These are phyloP conservation scores for Aspergillus pseudonomiae DNA, from an alignment of 2,329 filamentous ascomycete species.

Conservation along the genomic window DNA sequence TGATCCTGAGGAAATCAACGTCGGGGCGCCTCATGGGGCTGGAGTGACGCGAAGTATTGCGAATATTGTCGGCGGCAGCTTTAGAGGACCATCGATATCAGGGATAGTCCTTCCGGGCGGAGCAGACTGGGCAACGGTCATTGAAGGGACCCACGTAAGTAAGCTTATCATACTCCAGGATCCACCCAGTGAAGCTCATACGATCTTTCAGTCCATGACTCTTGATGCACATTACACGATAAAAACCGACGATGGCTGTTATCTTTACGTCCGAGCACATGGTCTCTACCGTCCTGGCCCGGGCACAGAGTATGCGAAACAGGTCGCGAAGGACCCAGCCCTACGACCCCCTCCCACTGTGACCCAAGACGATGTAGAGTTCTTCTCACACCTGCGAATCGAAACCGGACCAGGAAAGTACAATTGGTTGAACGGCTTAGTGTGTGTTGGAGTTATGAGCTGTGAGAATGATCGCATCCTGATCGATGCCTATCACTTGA, in stretches of 20 bases:
- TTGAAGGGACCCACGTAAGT: conserved; percentile 29
- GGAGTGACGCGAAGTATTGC: conserved; percentile 25
- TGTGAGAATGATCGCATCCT: conserved; percentile 26
- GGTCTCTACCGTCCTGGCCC: conserved; percentile 29
- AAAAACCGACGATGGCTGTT: conserved; percentile 23
- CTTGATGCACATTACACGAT: conserved; percentile 28
- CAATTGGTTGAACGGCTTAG: conserved; percentile 31
- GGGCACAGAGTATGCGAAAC: conserved; percentile 25
- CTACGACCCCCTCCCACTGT: conserved; percentile 20
- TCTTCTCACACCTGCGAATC: conserved; percentile 29
- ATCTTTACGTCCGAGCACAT: conserved; percentile 30
- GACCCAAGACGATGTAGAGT: conserved; percentile 28
- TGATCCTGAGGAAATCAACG: conserved; percentile 23
- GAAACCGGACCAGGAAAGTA: conserved; percentile 25
- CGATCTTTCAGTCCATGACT: conserved; percentile 24
- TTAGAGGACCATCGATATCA: conserved; percentile 28
- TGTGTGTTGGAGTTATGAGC: conserved; percentile 28
- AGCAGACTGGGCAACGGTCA: conserved; percentile 27
- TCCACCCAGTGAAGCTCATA: background rate
- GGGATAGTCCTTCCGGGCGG: conserved; percentile 25
- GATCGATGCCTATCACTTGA: conserved; percentile 30
- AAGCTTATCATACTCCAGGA: background rate
- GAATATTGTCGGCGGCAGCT: conserved; percentile 25
- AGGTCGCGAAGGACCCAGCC: conserved; percentile 19
- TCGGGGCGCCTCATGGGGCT: conserved; percentile 26